Evolutionary conservation across 192 early-diverging fungal genomes (phyloP).

Genomic region (Linderina pennispora): DNA sequence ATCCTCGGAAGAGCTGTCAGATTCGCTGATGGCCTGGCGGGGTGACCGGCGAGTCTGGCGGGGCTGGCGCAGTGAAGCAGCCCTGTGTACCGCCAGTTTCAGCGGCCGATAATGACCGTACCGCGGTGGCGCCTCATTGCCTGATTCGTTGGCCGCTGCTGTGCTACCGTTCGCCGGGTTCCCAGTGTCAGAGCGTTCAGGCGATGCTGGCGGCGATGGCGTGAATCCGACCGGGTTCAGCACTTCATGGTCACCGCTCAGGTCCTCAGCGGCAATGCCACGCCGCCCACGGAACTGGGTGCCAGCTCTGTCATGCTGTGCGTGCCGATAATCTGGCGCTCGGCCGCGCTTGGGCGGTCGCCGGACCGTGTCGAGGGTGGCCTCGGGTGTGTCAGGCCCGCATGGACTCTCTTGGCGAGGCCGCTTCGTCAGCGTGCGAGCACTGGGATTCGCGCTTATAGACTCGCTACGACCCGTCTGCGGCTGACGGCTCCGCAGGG

Average conservation of each 20-base stretch:
- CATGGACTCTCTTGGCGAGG: no score
- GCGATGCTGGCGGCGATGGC: conserved; percentile 12
- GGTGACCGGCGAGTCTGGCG: not conserved
- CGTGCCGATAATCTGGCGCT: not conserved
- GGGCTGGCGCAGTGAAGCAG: no score
- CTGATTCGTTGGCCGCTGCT: no score
- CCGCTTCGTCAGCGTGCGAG: no score
- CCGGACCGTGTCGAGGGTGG: not conserved
- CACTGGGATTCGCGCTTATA: no score
- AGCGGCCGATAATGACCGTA: conserved; percentile 30
- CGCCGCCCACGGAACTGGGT: conserved; percentile 29
- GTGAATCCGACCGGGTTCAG: conserved; percentile 16
- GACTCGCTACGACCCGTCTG: no score
- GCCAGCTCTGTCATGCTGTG: not conserved
- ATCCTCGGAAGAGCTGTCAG: not conserved
- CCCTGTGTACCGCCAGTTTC: no score
- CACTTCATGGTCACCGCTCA: not conserved
- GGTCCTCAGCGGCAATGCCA: conserved; percentile 31
- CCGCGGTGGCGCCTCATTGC: no score
- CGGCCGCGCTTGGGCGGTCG: conserved; percentile 1
- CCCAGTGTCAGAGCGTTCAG: no score
- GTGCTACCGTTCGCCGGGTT: no score
- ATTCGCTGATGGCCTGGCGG: not conserved
- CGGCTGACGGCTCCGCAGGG: no score
- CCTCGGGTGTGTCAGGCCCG: no score